A percentile compares a stretch with the other conserved stretches of the same genome.
Evolutionary conservation across 768 basidiomycete genomes (phyloP).

Genomic region (Suillus plorans): DNA sequence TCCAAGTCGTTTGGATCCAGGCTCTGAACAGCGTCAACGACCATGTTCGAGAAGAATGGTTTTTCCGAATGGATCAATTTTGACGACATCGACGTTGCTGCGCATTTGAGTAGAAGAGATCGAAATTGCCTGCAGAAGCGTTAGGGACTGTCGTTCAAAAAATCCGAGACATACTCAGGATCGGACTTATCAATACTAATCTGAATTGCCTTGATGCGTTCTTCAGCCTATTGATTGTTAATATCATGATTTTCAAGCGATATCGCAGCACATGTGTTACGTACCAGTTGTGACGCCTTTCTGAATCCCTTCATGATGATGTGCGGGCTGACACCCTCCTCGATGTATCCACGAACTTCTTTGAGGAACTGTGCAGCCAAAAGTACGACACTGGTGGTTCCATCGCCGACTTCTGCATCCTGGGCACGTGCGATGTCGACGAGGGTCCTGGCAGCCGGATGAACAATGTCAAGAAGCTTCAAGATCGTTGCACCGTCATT

Average conservation of each 20-base stretch:
- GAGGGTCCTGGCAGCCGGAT: slow-evolving; percentile 96
- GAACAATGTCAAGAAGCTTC: slow-evolving; percentile 95
- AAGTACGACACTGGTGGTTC: slow-evolving; percentile 94
- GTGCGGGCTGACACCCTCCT: slow-evolving; percentile 96
- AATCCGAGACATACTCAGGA: slow-evolving; percentile 73
- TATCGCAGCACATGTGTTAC: slow-evolving; percentile 6
- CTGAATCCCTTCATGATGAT: slow-evolving; percentile 97
- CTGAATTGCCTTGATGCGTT: slow-evolving; percentile 87
- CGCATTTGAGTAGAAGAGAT: slow-evolving; percentile 92
- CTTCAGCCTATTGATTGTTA: slow-evolving; percentile 58
- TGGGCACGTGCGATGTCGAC: slow-evolving; percentile 98
- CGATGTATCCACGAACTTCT: slow-evolving; percentile 87
- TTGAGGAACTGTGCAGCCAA: slow-evolving; percentile 93
- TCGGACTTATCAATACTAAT: slow-evolving; percentile 87
- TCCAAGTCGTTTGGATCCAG: slow-evolving; percentile 93
- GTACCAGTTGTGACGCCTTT: slow-evolving; percentile 81
- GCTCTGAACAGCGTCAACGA: slow-evolving; percentile 92
- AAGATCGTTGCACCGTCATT: slow-evolving; percentile 99
- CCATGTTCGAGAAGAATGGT: slow-evolving; percentile 99
- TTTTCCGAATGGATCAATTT: slow-evolving; percentile 99
- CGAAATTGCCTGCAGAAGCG: slow-evolving; percentile 71
- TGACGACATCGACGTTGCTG: slow-evolving; percentile 99
- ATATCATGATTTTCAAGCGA: slow-evolving; percentile 10
- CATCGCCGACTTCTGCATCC: slow-evolving; percentile 98
- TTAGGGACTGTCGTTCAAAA: slow-evolving; percentile 11